phyloP scores from a whole-genome alignment of 306 rosid species.

The Dryas alaskensis region DNA sequence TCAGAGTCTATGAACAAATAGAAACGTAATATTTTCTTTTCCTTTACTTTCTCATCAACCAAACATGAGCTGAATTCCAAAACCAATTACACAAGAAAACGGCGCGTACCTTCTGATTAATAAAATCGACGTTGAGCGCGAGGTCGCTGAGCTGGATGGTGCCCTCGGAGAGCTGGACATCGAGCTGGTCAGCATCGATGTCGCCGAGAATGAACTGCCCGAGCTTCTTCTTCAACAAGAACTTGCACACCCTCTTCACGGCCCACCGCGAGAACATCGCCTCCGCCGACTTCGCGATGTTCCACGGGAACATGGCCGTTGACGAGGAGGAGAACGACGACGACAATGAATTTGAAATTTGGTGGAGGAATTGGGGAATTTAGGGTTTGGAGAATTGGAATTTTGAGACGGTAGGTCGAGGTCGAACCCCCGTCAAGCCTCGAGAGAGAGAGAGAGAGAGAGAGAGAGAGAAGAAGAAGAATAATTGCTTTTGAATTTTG shows the following conservation, averaged over 20 bases:
- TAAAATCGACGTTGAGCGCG: conserved; percentile 78
- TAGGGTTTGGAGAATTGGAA: conserved; percentile 16
- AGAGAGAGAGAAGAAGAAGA: background rate
- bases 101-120: conserved; percentile 61
- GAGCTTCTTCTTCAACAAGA: conserved; percentile 86
- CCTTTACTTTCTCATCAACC: background rate
- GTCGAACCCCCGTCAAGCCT: conserved; percentile 4
- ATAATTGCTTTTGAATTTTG: background rate
- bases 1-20: background rate
- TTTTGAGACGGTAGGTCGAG: background rate
- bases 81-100: background rate
- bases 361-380: background rate
- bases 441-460: background rate
- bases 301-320: conserved; percentile 75
- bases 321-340: background rate
- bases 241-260: conserved; percentile 72
- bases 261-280: conserved; percentile 92
- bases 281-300: conserved; percentile 92
- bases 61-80: conserved; percentile 3
- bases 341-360: background rate
- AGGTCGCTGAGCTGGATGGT: conserved; percentile 90
- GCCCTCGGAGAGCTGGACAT: conserved; percentile 74
- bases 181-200: conserved; percentile 87
- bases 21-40: background rate
- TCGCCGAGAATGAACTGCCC: conserved; percentile 87